phyloP scores from a whole-genome alignment of 352 stramenopile genomes.

The Phytophthora rubi region DNA sequence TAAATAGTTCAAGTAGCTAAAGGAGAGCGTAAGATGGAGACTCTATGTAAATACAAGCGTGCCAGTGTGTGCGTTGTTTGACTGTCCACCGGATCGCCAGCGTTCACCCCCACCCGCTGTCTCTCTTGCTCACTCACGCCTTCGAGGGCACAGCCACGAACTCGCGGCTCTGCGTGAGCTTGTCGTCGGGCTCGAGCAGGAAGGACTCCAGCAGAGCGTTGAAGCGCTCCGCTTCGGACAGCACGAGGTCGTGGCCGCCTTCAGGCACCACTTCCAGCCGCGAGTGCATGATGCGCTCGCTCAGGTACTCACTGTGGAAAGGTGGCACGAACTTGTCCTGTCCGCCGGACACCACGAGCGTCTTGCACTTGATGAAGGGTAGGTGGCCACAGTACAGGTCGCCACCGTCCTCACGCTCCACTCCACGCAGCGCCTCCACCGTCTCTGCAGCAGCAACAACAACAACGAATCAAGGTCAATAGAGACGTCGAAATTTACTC shows the following conservation, averaged over 20 bases:
- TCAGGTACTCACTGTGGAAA: conserved; percentile 85
- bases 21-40: conserved; percentile 29
- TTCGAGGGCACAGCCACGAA: conserved; percentile 64
- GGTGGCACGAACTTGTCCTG: conserved; percentile 68
- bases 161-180: conserved; percentile 83
- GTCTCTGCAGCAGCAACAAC: conserved; percentile 45
- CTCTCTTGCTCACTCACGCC: conserved; percentile 17
- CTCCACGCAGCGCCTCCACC: conserved; percentile 49
- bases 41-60: conserved; percentile 46
- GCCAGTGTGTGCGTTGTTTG: conserved; percentile 27
- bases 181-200: conserved; percentile 78
- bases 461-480: not conserved
- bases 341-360: conserved; percentile 69
- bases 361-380: conserved; percentile 85
- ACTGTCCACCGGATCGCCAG: conserved; percentile 17
- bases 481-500: too few relatives aligned
- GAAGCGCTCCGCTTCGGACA: conserved; percentile 54
- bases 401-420: conserved; percentile 62
- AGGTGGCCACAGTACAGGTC: conserved; percentile 77
- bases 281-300: conserved; percentile 88
- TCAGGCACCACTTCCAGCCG: conserved; percentile 60
- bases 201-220: conserved; percentile 73
- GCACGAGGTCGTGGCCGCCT: conserved; percentile 67
- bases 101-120: not conserved
- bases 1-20: conserved; percentile 48